Percentiles rank a stretch among this genome's conserved stretches.
Conservation (phyloP, 495 filamentous ascomycete genomes). For the Pyronema domesticum region DNA sequence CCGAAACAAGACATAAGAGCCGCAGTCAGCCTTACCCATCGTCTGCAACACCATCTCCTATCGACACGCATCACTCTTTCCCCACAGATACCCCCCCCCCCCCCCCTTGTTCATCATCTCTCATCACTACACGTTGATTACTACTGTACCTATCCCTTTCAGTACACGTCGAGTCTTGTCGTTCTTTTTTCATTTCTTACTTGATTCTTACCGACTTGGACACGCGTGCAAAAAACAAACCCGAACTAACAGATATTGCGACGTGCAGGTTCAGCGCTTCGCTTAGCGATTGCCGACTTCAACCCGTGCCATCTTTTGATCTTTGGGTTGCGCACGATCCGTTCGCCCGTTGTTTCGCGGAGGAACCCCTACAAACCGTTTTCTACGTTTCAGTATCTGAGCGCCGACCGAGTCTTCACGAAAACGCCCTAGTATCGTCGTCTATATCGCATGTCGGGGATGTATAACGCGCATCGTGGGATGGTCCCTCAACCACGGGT, state of each 20-base stretch:
- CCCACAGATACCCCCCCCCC: neutral
- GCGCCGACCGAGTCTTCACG: neutral
- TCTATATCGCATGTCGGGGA: slow-evolving; percentile 35
- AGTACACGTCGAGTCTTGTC: neutral
- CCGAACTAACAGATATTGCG: slow-evolving; percentile 4
- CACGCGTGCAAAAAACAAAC: slow-evolving; percentile 1
- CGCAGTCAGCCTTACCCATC: neutral
- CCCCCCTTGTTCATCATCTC: neutral
- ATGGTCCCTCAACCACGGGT: slow-evolving; percentile 66
- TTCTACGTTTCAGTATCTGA: neutral
- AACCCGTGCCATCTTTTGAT: slow-evolving; percentile 3
- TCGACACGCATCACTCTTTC: neutral
- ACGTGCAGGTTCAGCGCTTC: slow-evolving; percentile 3
- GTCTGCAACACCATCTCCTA: neutral
- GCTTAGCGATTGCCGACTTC: neutral
- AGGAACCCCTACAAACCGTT: neutral
- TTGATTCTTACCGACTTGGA: neutral
- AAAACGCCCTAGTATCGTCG: neutral
- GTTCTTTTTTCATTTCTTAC: neutral
- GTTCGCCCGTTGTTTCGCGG: slow-evolving; percentile 1
- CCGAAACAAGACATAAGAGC: neutral
- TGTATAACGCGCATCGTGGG: slow-evolving; percentile 75
- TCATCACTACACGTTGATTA: neutral
- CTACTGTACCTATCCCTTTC: neutral
- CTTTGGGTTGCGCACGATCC: neutral